Conservation (phyloP, 495 filamentous ascomycete species). For the Tuber umbilicatum region DNA sequence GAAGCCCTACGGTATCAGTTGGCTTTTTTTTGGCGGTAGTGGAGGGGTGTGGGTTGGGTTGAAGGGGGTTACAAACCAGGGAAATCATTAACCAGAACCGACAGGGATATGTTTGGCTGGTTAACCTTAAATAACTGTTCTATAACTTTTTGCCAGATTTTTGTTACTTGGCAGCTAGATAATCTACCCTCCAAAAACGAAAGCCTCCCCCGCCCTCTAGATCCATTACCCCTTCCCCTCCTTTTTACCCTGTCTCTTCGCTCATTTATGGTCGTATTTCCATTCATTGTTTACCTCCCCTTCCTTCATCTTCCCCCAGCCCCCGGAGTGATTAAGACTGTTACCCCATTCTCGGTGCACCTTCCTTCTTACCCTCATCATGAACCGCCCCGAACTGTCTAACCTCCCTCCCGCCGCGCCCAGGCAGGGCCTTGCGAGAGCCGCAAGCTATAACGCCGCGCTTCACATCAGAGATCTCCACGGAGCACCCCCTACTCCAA, state of each 20-base stretch:
- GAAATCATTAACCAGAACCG: too few relatives aligned
- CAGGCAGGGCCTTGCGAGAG: constrained; percentile 12
- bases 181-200: not conserved
- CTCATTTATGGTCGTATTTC: not conserved
- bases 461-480: constrained; percentile 17
- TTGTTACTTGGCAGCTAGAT: not conserved
- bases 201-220: not conserved
- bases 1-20: not conserved
- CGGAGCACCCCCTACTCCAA: not conserved
- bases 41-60: not conserved
- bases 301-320: not conserved
- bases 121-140: not conserved
- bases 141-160: not conserved
- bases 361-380: not conserved
- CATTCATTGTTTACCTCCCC: not conserved
- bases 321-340: not conserved
- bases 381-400: constrained; percentile 6
- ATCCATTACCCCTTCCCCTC: not conserved
- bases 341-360: not conserved
- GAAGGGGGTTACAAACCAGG: not conserved
- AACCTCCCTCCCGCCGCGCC: not conserved
- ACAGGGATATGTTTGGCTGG: not conserved
- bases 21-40: not conserved
- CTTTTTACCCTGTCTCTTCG: not conserved
- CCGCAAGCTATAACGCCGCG: constrained; percentile 9